phyloP scores from a whole-genome alignment of 2,329 filamentous ascomycete species.

The Penicillium sp. region DNA sequence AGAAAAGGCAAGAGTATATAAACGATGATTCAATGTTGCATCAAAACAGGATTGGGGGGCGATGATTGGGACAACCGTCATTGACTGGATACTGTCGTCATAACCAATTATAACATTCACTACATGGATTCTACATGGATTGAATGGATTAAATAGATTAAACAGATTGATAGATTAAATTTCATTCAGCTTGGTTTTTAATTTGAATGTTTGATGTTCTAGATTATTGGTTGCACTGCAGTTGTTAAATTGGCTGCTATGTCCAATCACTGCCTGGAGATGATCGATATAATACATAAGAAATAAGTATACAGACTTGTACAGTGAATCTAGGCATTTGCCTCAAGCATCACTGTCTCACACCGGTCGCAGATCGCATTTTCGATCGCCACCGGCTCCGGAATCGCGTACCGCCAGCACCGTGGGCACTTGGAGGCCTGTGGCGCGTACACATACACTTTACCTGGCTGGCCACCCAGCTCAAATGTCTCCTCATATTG shows the following conservation, averaged over 20 bases:
- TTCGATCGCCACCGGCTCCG: conserved; percentile 46
- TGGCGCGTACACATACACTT: conserved; percentile 49
- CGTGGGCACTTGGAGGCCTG: conserved; percentile 70
- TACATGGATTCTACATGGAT: not conserved
- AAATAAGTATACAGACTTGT: conserved; percentile 5
- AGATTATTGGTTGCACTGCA: conserved; percentile 3
- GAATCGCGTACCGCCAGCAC: conserved; percentile 85
- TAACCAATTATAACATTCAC: not conserved
- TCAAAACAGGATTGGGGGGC: conserved; percentile 2
- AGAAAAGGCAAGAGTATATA: not conserved
- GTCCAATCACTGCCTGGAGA: not conserved
- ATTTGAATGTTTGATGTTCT: not conserved
- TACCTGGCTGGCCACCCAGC: conserved; percentile 35
- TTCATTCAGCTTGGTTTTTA: not conserved
- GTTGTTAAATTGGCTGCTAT: not conserved
- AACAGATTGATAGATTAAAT: not conserved
- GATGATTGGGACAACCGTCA: conserved; percentile 5
- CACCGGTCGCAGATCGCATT: conserved; percentile 72
- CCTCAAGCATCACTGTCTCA: conserved; percentile 58
- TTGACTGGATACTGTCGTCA: conserved; percentile 9
- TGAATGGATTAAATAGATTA: not conserved
- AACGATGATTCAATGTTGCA: not conserved
- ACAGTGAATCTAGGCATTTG: conserved; percentile 3
- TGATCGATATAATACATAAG: conserved; percentile 3
- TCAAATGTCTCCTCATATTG: conserved; percentile 46